Percentiles rank a stretch among this genome's conserved stretches.
phyloP scores from a whole-genome alignment of 306 rosid species.

The Cicer cuneatum region DNA sequence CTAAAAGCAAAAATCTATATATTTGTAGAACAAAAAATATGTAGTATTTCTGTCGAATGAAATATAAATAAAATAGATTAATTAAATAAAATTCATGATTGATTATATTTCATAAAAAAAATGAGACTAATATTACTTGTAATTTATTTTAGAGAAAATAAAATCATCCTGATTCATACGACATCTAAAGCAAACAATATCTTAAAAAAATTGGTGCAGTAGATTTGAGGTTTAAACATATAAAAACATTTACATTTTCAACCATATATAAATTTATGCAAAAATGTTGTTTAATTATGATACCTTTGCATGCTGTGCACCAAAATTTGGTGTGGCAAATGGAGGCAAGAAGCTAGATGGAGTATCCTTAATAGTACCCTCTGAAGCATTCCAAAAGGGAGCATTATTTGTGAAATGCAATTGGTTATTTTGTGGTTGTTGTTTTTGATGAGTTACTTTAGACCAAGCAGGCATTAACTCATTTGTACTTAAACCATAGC shows the following conservation, averaged over 20 bases:
- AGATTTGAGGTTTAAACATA: no score
- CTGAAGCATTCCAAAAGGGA: slow-evolving; percentile 90
- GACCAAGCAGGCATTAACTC: slow-evolving; percentile 61
- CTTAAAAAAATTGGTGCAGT: no score
- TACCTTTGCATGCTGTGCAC: slow-evolving; percentile 75
- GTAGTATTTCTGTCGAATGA: no score
- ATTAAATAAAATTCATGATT: no score
- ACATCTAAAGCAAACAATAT: no score
- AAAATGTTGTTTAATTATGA: background rate
- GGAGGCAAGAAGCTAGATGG: slow-evolving; percentile 68
- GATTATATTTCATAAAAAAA: no score
- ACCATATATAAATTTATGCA: background rate
- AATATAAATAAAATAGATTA: no score
- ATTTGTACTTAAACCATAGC: slow-evolving; percentile 58
- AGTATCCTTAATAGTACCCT: slow-evolving; percentile 65
- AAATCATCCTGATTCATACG: no score
- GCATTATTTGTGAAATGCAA: slow-evolving; percentile 86
- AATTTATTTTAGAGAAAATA: no score
- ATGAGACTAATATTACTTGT: no score
- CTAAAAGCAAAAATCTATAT: no score
- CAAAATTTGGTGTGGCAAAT: slow-evolving; percentile 56
- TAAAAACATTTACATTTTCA: background rate
- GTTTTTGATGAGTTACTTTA: slow-evolving; percentile 77
- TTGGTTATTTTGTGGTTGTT: slow-evolving; percentile 52
- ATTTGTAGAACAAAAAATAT: no score